Evolutionary conservation across 2,329 filamentous ascomycete genomes (phyloP).

Genomic region (Endoconidiophora polonica): DNA sequence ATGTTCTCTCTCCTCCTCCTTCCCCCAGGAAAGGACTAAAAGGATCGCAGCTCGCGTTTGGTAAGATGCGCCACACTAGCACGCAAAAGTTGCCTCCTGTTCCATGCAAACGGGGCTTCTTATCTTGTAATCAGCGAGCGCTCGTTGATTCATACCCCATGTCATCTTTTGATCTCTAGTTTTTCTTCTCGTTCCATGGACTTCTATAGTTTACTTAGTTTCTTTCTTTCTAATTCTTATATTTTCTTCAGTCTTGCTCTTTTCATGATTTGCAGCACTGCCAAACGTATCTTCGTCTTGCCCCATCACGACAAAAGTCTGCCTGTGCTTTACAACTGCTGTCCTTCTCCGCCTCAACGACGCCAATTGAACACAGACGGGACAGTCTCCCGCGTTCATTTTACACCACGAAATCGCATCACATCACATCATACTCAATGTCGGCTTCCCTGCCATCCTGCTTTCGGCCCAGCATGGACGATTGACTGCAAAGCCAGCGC

Average conservation of each 20-base stretch:
- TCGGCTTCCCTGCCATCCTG: background rate
- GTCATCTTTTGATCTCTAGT: constrained; percentile 1
- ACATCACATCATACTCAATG: background rate
- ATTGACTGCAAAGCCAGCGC: background rate
- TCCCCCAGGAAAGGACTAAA: too few relatives aligned
- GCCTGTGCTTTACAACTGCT: too few relatives aligned
- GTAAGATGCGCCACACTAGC: constrained; percentile 1
- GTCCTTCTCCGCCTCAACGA: too few relatives aligned
- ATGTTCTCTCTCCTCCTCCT: background rate
- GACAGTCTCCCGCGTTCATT: too few relatives aligned
- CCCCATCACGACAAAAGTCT: too few relatives aligned
- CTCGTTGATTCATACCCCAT: background rate
- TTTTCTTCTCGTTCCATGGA: background rate
- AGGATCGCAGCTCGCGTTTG: constrained; percentile 1
- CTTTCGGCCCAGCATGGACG: background rate
- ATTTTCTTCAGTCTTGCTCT: background rate
- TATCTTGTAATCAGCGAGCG: background rate
- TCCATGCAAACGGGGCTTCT: constrained; percentile 7
- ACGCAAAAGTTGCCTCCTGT: background rate
- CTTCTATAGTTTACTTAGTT: background rate
- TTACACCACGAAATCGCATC: background rate
- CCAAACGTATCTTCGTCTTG: background rate
- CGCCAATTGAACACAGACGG: too few relatives aligned
- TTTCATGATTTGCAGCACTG: background rate
- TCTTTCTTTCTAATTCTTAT: background rate